These are phyloP conservation scores for Microbotryum violaceum DNA, from an alignment of 1,284 basidiomycete species.

Conservation along the genomic window DNA sequence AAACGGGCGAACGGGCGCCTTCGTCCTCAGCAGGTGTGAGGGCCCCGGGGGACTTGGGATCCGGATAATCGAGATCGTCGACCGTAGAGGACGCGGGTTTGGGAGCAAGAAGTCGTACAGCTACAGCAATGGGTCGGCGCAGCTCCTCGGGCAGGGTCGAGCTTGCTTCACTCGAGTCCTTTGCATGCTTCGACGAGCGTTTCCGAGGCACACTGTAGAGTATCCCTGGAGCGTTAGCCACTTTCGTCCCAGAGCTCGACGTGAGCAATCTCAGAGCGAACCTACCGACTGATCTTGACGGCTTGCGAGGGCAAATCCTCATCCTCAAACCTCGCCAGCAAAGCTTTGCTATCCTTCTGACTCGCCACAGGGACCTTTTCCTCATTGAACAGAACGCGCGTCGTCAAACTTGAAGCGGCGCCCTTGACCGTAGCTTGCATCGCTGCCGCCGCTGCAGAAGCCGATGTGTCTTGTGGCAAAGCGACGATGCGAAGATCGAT, in stretches of 20 bases:
- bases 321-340: constrained; percentile 60
- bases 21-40: constrained; percentile 16
- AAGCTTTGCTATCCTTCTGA: constrained; percentile 32
- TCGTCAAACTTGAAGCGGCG: constrained; percentile 50
- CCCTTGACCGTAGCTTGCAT: constrained; percentile 17
- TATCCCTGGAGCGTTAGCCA: too few species aligned
- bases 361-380: constrained; percentile 66
- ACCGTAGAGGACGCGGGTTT: constrained; percentile 9
- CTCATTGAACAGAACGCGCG: constrained; percentile 35
- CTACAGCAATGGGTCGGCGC: constrained; percentile 55
- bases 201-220: constrained; percentile 17
- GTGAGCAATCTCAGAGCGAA: background rate
- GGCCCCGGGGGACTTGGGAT: constrained; percentile 28
- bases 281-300: constrained; percentile 26
- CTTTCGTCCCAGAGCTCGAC: background rate
- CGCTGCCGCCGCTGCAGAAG: constrained; percentile 7
- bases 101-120: constrained; percentile 36
- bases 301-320: constrained; percentile 49
- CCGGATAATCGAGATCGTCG: constrained; percentile 31
- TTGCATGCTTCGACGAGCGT: background rate
- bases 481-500: constrained; percentile 56
- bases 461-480: constrained; percentile 13
- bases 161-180: constrained; percentile 38
- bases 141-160: constrained; percentile 57
- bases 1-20: constrained; percentile 3